Percentiles rank a stretch among this genome's conserved stretches.
phyloP scores from a whole-genome alignment of 2,329 filamentous ascomycete genomes.

The Ampelomyces quisqualis region DNA sequence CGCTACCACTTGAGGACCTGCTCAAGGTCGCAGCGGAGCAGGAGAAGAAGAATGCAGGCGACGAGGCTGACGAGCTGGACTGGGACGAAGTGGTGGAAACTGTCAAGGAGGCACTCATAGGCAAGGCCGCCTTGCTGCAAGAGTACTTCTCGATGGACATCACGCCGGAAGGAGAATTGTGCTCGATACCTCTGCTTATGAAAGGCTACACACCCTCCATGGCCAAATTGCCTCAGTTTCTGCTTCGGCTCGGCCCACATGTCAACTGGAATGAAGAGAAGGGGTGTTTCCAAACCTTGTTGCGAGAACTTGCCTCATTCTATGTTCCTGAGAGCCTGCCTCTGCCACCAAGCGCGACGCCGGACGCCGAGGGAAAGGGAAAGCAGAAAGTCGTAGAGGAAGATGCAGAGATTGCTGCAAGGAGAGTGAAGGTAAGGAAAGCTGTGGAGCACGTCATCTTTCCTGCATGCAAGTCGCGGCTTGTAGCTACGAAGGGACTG shows the following conservation, averaged over 20 bases:
- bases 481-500: conserved; percentile 78
- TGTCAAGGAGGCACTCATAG: conserved; percentile 68
- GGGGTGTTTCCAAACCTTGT: conserved; percentile 77
- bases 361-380: conserved; percentile 46
- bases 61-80: conserved; percentile 58
- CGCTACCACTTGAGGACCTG: conserved; percentile 69
- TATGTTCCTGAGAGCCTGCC: conserved; percentile 88
- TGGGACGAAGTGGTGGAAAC: conserved; percentile 65
- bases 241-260: conserved; percentile 82
- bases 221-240: conserved; percentile 83
- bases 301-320: conserved; percentile 84
- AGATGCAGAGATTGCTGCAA: conserved; percentile 47
- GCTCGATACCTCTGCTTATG: conserved; percentile 77
- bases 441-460: conserved; percentile 86
- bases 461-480: conserved; percentile 77
- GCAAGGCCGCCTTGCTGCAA: conserved; percentile 77
- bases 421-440: conserved; percentile 69
- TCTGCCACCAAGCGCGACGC: conserved; percentile 33
- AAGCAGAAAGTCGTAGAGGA: conserved; percentile 27
- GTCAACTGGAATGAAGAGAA: conserved; percentile 87
- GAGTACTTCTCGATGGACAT: conserved; percentile 93
- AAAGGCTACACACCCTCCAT: conserved; percentile 87
- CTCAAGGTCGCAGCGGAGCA: conserved; percentile 71
- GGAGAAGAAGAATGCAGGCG: conserved; percentile 58
- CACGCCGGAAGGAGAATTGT: conserved; percentile 71